Conservation (phyloP, 352 stramenopile species). For the Globisporangium nagaii region DNA sequence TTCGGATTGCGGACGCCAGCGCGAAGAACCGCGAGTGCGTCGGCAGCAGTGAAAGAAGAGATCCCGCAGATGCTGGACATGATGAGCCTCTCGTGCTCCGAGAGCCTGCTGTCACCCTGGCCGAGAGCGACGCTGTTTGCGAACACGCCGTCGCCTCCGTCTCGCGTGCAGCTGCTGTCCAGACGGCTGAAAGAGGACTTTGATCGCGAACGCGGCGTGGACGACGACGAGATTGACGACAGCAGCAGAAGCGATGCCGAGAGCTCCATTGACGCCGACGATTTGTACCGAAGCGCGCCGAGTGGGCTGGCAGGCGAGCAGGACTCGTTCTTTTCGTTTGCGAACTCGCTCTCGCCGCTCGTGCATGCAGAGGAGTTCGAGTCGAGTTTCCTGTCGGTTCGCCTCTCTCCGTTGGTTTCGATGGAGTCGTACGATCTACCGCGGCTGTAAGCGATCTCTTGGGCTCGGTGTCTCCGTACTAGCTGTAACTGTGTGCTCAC, state of each 20-base stretch:
- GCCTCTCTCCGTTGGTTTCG: slow-evolving; percentile 54
- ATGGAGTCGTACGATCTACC: slow-evolving; percentile 50
- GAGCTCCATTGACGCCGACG: slow-evolving; percentile 19
- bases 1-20: slow-evolving; percentile 12
- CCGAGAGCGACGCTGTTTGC: slow-evolving; percentile 11
- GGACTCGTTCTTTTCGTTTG: slow-evolving; percentile 80
- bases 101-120: slow-evolving; percentile 15
- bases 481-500: neutral
- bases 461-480: neutral
- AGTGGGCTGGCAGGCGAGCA: slow-evolving; percentile 42
- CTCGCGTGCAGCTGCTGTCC: slow-evolving; percentile 23
- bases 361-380: slow-evolving; percentile 53
- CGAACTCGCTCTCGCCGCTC: slow-evolving; percentile 67
- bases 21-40: neutral
- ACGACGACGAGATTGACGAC: slow-evolving; percentile 10
- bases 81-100: slow-evolving; percentile 9
- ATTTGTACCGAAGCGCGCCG: slow-evolving; percentile 32
- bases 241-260: slow-evolving; percentile 1
- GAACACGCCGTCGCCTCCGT: slow-evolving; percentile 20
- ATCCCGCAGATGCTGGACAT: slow-evolving; percentile 13
- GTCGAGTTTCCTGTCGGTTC: slow-evolving; percentile 49
- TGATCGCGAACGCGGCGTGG: slow-evolving; percentile 14
- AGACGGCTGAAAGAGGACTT: slow-evolving; percentile 31
- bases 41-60: slow-evolving; percentile 11
- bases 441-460: slow-evolving; percentile 52